Percentiles rank a stretch among this genome's conserved stretches.
Evolutionary conservation across 208 protist genomes (phyloP).

Genomic region (Leishmania aethiopica): DNA sequence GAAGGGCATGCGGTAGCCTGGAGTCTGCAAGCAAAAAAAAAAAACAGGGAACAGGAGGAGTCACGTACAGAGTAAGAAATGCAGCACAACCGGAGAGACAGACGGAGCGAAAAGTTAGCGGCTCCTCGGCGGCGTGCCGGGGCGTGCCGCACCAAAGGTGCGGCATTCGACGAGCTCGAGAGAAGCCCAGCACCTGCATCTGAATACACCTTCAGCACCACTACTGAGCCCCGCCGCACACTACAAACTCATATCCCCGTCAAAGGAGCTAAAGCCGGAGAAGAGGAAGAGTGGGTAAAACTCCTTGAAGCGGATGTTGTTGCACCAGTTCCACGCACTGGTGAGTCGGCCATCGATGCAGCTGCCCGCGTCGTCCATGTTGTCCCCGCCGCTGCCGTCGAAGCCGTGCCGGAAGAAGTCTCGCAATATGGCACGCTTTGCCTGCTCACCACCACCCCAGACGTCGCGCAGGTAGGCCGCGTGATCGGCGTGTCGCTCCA

Average conservation of each 20-base stretch:
- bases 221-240: neutral
- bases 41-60: neutral
- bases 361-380: slow-evolving; percentile 97
- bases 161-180: neutral
- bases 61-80: neutral
- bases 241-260: slow-evolving; percentile 94
- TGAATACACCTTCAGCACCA: neutral
- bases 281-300: slow-evolving; percentile 97
- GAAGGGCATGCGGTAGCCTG: neutral
- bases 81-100: neutral
- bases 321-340: slow-evolving; percentile 98
- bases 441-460: slow-evolving; percentile 67
- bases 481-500: slow-evolving; percentile 47
- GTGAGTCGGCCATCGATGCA: slow-evolving; percentile 98
- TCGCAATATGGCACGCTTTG: slow-evolving; percentile 86
- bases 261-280: slow-evolving; percentile 96
- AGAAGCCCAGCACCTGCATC: neutral
- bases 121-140: neutral
- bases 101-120: neutral
- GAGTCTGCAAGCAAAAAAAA: neutral
- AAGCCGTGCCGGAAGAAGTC: slow-evolving; percentile 97
- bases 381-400: slow-evolving; percentile 96
- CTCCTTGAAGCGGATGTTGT: slow-evolving; percentile 93
- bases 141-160: neutral
- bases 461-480: slow-evolving; percentile 84